A percentile compares a stretch with the other conserved stretches of the same genome.
Evolutionary conservation across 371 early-diverging fungal genomes (phyloP).

Genomic region (Mortierella sp.): DNA sequence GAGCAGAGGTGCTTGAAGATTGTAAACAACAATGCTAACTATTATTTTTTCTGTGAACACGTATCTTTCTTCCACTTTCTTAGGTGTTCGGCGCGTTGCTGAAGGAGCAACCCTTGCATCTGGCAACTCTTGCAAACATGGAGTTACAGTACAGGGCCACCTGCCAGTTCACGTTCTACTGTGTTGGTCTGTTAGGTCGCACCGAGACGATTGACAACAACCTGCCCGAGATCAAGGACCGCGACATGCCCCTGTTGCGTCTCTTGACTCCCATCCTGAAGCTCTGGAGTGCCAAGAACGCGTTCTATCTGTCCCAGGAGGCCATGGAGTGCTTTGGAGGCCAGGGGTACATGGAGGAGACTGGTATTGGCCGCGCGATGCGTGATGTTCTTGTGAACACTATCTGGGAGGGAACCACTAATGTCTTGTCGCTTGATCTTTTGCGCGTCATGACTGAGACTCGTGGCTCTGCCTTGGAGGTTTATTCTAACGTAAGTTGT

Average conservation of each 20-base stretch:
- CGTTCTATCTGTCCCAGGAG: slow-evolving; percentile 65
- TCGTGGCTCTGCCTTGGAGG: slow-evolving; percentile 56
- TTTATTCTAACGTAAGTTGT: slow-evolving; percentile 58
- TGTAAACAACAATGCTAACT: too few species aligned
- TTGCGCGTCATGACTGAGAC: slow-evolving; percentile 70
- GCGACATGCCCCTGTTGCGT: slow-evolving; percentile 65
- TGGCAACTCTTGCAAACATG: slow-evolving; percentile 68
- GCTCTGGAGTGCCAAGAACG: slow-evolving; percentile 68
- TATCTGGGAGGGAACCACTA: slow-evolving; percentile 82
- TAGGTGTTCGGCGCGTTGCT: slow-evolving; percentile 58
- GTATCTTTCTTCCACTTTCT: too few species aligned
- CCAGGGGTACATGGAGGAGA: slow-evolving; percentile 82
- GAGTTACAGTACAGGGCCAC: slow-evolving; percentile 66
- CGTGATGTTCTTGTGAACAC: slow-evolving; percentile 78
- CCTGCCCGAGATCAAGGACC: slow-evolving; percentile 29
- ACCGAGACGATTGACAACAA: slow-evolving; percentile 59
- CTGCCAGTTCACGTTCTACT: slow-evolving; percentile 68
- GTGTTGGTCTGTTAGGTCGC: slow-evolving; percentile 67
- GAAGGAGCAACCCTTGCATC: slow-evolving; percentile 72
- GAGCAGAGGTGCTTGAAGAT: not conserved
- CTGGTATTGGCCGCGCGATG: slow-evolving; percentile 67
- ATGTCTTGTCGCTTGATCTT: slow-evolving; percentile 76
- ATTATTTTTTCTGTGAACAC: too few species aligned
- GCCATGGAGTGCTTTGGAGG: slow-evolving; percentile 80
- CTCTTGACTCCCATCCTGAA: slow-evolving; percentile 77